Evolutionary conservation across 345 rosid species (phyloP).

Genomic region (Populus ilicifolia): DNA sequence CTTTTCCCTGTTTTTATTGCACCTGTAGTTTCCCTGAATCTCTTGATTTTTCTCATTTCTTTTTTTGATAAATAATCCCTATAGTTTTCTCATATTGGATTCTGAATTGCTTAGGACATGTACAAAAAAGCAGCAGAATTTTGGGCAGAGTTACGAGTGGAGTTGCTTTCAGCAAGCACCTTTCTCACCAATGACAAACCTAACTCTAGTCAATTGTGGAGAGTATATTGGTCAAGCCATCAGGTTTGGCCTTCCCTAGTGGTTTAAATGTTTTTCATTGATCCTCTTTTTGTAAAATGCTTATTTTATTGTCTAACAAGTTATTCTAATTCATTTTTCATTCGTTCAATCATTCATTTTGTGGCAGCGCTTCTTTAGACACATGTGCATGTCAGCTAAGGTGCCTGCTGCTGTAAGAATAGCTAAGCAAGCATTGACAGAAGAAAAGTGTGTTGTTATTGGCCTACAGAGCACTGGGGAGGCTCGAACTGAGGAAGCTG

Average conservation of each 20-base stretch:
- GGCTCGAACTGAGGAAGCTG: constrained; percentile 98
- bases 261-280: not conserved
- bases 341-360: constrained; percentile 6
- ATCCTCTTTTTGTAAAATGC: not conserved
- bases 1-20: not conserved
- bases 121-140: constrained; percentile 93
- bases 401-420: constrained; percentile 90
- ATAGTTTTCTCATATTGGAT: constrained; percentile 9
- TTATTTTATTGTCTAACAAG: not conserved
- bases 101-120: constrained; percentile 53
- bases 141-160: constrained; percentile 98
- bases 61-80: not conserved
- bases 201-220: constrained; percentile 88
- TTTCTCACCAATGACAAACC: constrained; percentile 74
- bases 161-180: constrained; percentile 84
- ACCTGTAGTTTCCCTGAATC: not conserved
- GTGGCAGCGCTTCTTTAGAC: constrained; percentile 91
- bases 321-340: constrained; percentile 7
- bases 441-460: constrained; percentile 86
- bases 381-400: constrained; percentile 98
- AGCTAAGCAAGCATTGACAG: constrained; percentile 67
- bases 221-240: constrained; percentile 98
- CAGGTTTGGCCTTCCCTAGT: constrained; percentile 47
- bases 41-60: not conserved
- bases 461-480: constrained; percentile 99